Evolutionary conservation across 805 yeast genomes (phyloP), one percentile per base, ranked within the genome.

Genomic region (Yarrowia sp.): DNA sequence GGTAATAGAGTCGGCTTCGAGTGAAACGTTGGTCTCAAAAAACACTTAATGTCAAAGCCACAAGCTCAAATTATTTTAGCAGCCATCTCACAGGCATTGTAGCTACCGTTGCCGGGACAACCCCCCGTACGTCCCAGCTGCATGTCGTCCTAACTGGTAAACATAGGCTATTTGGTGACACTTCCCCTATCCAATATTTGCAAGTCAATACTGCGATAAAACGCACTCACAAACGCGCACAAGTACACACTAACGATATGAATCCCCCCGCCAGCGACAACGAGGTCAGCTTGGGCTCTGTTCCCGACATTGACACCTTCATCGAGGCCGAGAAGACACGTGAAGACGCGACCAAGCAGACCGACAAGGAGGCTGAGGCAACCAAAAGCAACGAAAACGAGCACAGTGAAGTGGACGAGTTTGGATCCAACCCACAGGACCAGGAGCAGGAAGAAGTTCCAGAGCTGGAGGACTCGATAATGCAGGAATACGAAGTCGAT

Each of bases 141-240:
- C 55, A 47, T 13, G 38, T 47, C 27, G 16, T 32, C 55, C 38
- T 31, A 31, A 47, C 38, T 21, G 38, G 55, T 32, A 47, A 47
- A 47, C 55, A 47, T 47, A 19, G 25, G 25, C 36, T 29, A 14
- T 13, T 2, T 6, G 38, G 36, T 19, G 35, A 18, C 51, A 27
- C 53, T n/a, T 29, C 53, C 53, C 53, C 53, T 46, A 46, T 46
- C 22, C n/a, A n/a, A n/a, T n/a, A n/a, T n/a, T n/a, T n/a, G n/a
- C n/a, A n/a, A n/a, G n/a, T n/a, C n/a, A n/a, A n/a, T n/a, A n/a
- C n/a, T n/a, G n/a, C n/a, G n/a, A n/a, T 19, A 39, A 21, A 22
- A 41, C 46, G 9, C 46, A 21, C 46, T 0, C n/a, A 14, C 24
- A 2, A 41, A 9, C 13, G 21, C 46, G n/a, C n/a, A 25, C 13